These are phyloP conservation scores for Penicillium sp. DNA, from an alignment of 2,329 filamentous ascomycete genomes.

Conservation along the genomic window DNA sequence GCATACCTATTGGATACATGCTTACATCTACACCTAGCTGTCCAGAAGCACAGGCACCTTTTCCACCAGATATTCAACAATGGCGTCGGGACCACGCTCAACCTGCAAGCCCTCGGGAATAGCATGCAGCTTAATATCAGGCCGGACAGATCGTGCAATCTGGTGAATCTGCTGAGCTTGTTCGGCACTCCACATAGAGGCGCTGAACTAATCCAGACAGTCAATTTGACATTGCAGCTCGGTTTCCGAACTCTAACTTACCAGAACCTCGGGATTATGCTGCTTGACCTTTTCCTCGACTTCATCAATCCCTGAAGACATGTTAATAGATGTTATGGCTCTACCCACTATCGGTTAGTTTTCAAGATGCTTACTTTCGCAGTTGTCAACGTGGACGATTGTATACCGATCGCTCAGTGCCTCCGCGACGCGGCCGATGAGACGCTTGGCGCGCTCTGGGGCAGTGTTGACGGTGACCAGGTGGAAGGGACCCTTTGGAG, in stretches of 20 bases:
- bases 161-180: constrained; percentile 39
- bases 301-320: constrained; percentile 47
- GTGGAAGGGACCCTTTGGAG: constrained; percentile 56
- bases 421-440: constrained; percentile 60
- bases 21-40: constrained; percentile 16
- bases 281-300: constrained; percentile 53
- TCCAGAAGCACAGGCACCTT: constrained; percentile 41
- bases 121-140: constrained; percentile 43
- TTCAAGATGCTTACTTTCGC: constrained; percentile 49
- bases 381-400: constrained; percentile 61
- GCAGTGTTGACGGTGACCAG: constrained; percentile 66
- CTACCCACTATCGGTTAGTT: too few relatives aligned
- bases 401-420: constrained; percentile 61
- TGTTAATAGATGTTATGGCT: too few relatives aligned
- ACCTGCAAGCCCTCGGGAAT: constrained; percentile 44
- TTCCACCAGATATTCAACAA: constrained; percentile 43
- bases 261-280: constrained; percentile 53
- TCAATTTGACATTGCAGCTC: constrained; percentile 4
- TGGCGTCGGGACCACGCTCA: constrained; percentile 41
- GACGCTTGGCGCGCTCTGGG: constrained; percentile 59
- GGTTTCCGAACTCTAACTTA: constrained; percentile 32
- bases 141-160: constrained; percentile 37
- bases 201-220: constrained; percentile 52
- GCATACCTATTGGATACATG: too few relatives aligned
- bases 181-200: constrained; percentile 55